Percentiles rank a stretch among this genome's conserved stretches.
phyloP scores from a whole-genome alignment of 371 early-diverging fungal species.

The Apophysomyces sp. region DNA sequence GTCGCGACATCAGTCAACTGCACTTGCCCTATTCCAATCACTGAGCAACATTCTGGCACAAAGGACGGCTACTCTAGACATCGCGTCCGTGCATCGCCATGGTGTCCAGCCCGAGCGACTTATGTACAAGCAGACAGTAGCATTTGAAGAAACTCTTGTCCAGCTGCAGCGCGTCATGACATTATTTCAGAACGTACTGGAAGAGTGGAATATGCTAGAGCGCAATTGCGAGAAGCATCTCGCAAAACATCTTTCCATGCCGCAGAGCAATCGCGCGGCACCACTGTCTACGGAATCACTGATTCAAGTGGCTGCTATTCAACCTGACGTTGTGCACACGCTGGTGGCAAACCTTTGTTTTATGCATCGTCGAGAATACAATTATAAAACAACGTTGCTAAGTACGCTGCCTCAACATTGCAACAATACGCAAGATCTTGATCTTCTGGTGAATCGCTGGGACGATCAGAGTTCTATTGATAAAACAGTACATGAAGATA shows the following conservation, averaged over 20 bases:
- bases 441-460: neutral
- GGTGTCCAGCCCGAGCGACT: neutral
- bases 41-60: conserved; percentile 1
- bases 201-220: conserved; percentile 5
- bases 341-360: neutral
- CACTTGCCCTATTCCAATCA: conserved; percentile 2
- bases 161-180: neutral
- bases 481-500: neutral
- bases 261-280: neutral
- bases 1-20: conserved; percentile 2
- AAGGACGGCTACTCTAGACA: neutral
- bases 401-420: neutral
- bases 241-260: neutral
- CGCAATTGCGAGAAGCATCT: neutral
- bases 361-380: conserved; percentile 2
- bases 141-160: neutral
- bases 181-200: neutral
- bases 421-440: neutral
- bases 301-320: conserved; percentile 10
- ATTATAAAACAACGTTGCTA: conserved; percentile 3
- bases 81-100: neutral
- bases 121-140: conserved; percentile 2
- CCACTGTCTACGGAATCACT: conserved; percentile 12
- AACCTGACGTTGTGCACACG: conserved; percentile 1
- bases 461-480: neutral